Percentiles rank a stretch among this genome's conserved stretches.
Conservation (phyloP, 305 asterid genomes). For the Solanum hybrid region DNA sequence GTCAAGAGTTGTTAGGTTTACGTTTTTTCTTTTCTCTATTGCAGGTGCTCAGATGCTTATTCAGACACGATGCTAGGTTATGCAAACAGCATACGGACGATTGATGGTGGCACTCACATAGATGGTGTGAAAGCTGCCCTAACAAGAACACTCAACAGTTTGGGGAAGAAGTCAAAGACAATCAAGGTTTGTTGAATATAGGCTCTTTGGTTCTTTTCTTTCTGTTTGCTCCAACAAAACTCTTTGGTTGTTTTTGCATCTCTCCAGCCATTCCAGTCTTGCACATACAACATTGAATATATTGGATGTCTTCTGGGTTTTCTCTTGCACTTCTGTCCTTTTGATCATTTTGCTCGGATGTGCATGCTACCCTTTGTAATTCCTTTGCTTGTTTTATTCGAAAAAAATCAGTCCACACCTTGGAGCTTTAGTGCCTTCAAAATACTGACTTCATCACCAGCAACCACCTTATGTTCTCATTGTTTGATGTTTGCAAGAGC, state of each 20-base stretch:
- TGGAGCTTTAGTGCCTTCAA: neutral
- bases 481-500: neutral
- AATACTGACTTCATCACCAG: neutral
- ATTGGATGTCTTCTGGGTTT: neutral
- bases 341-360: neutral
- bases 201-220: neutral
- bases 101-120: conserved; percentile 97
- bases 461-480: neutral
- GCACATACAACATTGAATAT: neutral
- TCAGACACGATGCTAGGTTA: conserved; percentile 88
- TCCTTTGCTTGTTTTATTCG: neutral
- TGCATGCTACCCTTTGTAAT: neutral
- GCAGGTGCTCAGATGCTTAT: conserved; percentile 95
- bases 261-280: neutral
- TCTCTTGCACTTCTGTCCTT: neutral
- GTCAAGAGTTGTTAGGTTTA: neutral
- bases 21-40: conserved; percentile 8
- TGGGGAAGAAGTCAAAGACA: conserved; percentile 78
- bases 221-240: neutral
- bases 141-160: conserved; percentile 81
- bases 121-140: conserved; percentile 90
- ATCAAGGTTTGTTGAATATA: conserved; percentile 47
- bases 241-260: neutral
- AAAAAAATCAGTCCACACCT: neutral
- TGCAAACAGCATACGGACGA: conserved; percentile 94